Evolutionary conservation across 192 early-diverging fungal species (phyloP).

Genomic region (Thoreauomyces humboldtii): DNA sequence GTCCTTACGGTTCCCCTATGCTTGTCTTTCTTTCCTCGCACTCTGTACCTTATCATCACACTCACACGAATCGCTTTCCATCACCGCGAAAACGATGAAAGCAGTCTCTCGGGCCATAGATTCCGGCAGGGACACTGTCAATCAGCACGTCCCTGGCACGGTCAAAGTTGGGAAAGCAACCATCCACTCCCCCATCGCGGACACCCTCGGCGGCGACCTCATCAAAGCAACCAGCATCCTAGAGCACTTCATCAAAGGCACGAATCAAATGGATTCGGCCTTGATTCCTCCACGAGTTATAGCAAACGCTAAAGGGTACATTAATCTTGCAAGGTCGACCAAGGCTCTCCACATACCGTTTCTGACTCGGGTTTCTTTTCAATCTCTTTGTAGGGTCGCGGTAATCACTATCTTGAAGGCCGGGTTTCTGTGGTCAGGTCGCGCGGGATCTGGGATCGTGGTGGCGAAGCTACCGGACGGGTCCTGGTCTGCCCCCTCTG

Average conservation of each 20-base stretch:
- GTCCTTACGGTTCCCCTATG: too few relatives aligned
- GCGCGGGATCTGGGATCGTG: slow-evolving; percentile 84
- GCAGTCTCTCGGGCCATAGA: not conserved
- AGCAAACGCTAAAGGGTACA: slow-evolving; percentile 34
- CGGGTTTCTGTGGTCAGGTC: slow-evolving; percentile 83
- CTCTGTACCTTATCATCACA: not conserved
- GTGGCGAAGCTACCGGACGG: slow-evolving; percentile 77
- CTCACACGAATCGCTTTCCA: not conserved
- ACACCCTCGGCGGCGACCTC: slow-evolving; percentile 57
- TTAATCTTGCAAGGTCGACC: too few relatives aligned
- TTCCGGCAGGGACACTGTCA: slow-evolving; percentile 8
- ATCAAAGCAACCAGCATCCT: slow-evolving; percentile 65
- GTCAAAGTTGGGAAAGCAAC: slow-evolving; percentile 29
- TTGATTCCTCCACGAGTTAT: slow-evolving; percentile 37
- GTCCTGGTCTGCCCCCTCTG: slow-evolving; percentile 74
- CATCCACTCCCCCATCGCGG: slow-evolving; percentile 59
- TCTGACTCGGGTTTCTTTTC: too few relatives aligned
- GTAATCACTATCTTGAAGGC: slow-evolving; percentile 84
- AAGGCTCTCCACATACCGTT: too few relatives aligned
- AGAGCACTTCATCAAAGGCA: slow-evolving; percentile 55
- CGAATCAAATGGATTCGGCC: slow-evolving; percentile 37
- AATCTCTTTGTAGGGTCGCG: slow-evolving; percentile 78
- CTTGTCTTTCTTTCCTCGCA: too few relatives aligned
- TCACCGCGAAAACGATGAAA: not conserved
- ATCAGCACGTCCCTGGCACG: slow-evolving; percentile 15